Evolutionary conservation across 495 filamentous ascomycete genomes (phyloP).

Genomic region (Trichocladium uniseriatum): DNA sequence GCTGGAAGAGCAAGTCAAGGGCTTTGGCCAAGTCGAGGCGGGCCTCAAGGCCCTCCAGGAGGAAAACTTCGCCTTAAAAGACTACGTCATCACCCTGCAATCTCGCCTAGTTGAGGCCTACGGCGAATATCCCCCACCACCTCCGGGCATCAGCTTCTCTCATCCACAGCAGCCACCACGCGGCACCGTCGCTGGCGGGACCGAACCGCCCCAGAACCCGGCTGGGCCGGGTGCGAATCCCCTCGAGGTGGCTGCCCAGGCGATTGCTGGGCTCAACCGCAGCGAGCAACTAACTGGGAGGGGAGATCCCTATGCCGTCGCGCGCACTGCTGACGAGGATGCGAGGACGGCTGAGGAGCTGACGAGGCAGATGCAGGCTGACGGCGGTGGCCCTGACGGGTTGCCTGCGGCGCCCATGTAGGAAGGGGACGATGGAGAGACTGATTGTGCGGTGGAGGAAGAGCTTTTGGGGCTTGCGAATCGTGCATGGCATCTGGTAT

Average conservation of each 20-base stretch:
- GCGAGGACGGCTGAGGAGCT: slow-evolving; percentile 31
- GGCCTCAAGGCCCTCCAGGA: slow-evolving; percentile 63
- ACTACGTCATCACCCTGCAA: slow-evolving; percentile 87
- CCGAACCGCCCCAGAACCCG: not conserved
- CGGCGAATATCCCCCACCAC: slow-evolving; percentile 75
- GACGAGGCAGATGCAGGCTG: slow-evolving; percentile 30
- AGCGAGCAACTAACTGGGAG: slow-evolving; percentile 11
- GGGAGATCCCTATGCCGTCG: slow-evolving; percentile 8
- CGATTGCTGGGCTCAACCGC: slow-evolving; percentile 26
- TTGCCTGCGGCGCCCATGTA: slow-evolving; percentile 17
- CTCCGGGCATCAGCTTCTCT: slow-evolving; percentile 39
- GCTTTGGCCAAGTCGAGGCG: slow-evolving; percentile 58
- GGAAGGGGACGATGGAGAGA: too few species aligned
- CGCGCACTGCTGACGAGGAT: slow-evolving; percentile 21
- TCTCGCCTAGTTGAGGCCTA: slow-evolving; percentile 75
- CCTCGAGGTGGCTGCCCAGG: slow-evolving; percentile 30
- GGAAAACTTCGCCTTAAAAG: slow-evolving; percentile 83
- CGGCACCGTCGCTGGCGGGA: not conserved
- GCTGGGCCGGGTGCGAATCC: not conserved
- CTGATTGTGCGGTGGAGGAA: too few species aligned
- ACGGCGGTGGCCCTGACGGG: slow-evolving; percentile 17
- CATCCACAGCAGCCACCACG: not conserved
- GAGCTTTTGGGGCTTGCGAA: too few species aligned
- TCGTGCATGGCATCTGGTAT: too few species aligned
- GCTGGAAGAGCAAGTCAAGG: slow-evolving; percentile 81